Conservation (phyloP, 2,329 filamentous ascomycete species). For the Colletotrichum nymphaeae region DNA sequence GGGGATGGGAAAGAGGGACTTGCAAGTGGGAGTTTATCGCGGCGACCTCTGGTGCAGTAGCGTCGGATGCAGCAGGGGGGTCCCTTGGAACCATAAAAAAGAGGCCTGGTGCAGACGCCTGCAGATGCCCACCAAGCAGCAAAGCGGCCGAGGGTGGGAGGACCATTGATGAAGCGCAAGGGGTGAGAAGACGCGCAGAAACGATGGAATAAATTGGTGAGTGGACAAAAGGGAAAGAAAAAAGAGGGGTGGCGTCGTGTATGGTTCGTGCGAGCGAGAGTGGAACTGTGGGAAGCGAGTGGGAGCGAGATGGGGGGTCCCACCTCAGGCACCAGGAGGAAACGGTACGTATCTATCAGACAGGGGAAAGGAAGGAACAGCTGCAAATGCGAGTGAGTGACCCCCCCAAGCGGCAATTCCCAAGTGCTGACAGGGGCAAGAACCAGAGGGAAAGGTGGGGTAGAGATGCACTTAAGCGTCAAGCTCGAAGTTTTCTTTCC, state of each 20-base stretch:
- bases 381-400: neutral
- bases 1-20: conserved; percentile 8
- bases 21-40: conserved; percentile 24
- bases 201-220: conserved; percentile 11
- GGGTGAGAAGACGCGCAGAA: neutral
- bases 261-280: conserved; percentile 6
- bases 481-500: neutral
- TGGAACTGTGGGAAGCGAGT: neutral
- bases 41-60: conserved; percentile 29
- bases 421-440: conserved; percentile 1
- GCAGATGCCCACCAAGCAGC: conserved; percentile 10
- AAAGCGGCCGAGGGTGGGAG: neutral
- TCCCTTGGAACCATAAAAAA: conserved; percentile 32
- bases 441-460: neutral
- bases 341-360: conserved; percentile 4
- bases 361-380: neutral
- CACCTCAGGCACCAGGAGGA: neutral
- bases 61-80: conserved; percentile 28
- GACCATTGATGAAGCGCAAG: neutral
- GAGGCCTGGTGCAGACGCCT: conserved; percentile 33
- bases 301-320: conserved; percentile 9
- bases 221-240: neutral
- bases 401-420: conserved; percentile 17
- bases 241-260: neutral
- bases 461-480: neutral